Evolutionary conservation across 805 yeast genomes (phyloP), one percentile per base, ranked within the genome.

Genomic region (Tetrapisispora taiwanensis): DNA sequence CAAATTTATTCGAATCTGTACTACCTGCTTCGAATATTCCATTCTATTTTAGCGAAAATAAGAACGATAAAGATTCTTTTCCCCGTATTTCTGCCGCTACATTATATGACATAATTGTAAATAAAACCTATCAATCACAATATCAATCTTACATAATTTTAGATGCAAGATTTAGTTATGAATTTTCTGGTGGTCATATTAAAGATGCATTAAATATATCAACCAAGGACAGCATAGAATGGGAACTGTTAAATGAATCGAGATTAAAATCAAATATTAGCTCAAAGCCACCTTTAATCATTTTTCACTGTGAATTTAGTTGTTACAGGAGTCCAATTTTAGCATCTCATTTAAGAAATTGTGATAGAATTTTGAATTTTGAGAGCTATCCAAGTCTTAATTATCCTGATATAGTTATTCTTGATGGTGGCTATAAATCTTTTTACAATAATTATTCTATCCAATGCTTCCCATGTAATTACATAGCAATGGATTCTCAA

Each of bases 281-380:
- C 12, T n/a, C 41, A 6, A 36, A 35, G 17, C 52, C 62, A 17
- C 70, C 70, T 18, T 66, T 92, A 44, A 61, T 90, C 7, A 72
- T 92, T 10, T 90, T 92, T 69, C 97, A 92, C 64, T 92, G 98
- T 66, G 98, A 92, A 65, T 90, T 87, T 61, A 82, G 94, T 32
- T 78, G 94, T 6, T 86, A 82, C 59, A 72, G 98, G 47, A 95
- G 97, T n/a, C 98, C 98, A 4, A 68, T 82, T 39, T 78, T 92
- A 83, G 97, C 97, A 1, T 70, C 79, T 43, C 88, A 87, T 60
- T 71, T 92, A 45, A 71, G 98, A 48, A 81, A 81, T 47, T 75
- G 84, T 53, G 98, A 92, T 66, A 75, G 98, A 49, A 73, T 74
- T 33, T 53, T 78, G 42, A 88, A 89, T 61, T 71, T 77, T 48